Conservation (phyloP, 805 yeast genomes). For the Maudiozyma serrabonitensis region DNA sequence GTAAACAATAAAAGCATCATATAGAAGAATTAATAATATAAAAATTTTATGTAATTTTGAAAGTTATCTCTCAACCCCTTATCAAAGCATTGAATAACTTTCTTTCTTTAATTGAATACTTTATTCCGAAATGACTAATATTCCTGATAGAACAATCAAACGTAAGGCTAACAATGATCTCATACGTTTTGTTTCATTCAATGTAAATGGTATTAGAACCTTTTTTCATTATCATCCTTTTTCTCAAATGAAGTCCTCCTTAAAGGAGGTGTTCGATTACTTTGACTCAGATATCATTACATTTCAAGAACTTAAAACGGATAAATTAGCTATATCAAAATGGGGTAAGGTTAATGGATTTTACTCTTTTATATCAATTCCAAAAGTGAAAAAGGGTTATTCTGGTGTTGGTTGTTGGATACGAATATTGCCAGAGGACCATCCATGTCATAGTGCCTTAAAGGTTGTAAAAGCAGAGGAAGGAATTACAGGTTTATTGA, state of each 20-base stretch:
- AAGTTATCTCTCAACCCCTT: too few species aligned
- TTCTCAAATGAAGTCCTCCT: constrained; percentile 37
- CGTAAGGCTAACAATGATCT: background rate
- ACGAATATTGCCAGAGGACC: constrained; percentile 39
- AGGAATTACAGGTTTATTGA: constrained; percentile 68
- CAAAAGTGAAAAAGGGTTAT: constrained; percentile 66
- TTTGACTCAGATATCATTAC: constrained; percentile 71
- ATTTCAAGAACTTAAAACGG: constrained; percentile 74
- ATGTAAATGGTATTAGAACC: constrained; percentile 77
- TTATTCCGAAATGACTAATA: background rate
- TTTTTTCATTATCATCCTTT: constrained; percentile 79
- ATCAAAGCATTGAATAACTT: too few species aligned
- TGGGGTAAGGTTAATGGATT: constrained; percentile 49
- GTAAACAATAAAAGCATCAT: background rate
- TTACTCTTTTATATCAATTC: constrained; percentile 59
- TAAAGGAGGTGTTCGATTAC: constrained; percentile 36
- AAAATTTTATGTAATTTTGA: too few species aligned
- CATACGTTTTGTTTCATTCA: constrained; percentile 47
- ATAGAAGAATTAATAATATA: background rate
- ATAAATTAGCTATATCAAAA: constrained; percentile 35
- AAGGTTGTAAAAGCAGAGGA: constrained; percentile 72
- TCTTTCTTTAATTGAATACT: too few species aligned
- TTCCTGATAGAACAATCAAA: background rate
- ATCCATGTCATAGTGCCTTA: constrained; percentile 34
- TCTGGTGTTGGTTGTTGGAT: constrained; percentile 86